Evolutionary conservation across 129 eudicot species (phyloP), one percentile per base, ranked within the genome.

Genomic region (Heracleum sosnowskyi): DNA sequence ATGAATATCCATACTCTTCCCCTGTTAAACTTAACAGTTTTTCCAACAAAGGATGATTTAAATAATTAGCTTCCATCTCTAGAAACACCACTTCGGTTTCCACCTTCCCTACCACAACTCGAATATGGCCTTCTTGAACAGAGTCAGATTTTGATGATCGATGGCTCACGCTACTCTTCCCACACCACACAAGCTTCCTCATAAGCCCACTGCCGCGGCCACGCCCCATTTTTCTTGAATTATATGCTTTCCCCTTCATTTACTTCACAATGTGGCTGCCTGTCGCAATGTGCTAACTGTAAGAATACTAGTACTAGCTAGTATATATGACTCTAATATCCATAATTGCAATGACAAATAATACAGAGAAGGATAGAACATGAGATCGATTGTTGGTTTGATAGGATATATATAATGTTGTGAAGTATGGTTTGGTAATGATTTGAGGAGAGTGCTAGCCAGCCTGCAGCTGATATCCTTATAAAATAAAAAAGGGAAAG

Each of bases 121-220:
- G 36, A 66, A 66, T 15, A 10, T 66, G 72, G 37, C 72, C 39
- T 33, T 66, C 72, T 66, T 11, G 33, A 10, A 60, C 68, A 0
- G 68, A n/a, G 5, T 60, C 68, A 1, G 68, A n/a, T 60, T 26
- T 26, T 0, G 74, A 36, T 69, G 74, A 69, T 34, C 42, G 26
- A 34, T 16, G 26, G 42, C 74, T 69, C 28, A 34, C 22, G 29
- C 74, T 69, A 20, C 74, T 34, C 74, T 20, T 36, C 26, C 74
- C 74, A 17, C 74, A 69, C 74, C 74, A 69, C 74, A 69, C 74
- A 34, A 69, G 74, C 74, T 69, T 69, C 45, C 74, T 69, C 74
- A 69, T 36, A 4, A 69, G 74, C 44, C 68, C 68, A 60, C 68
- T 60, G 1, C 68, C 33, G 13, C 64, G 29, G 29, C 64, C 64